Base-by-base conservation (phyloP, 2,329 filamentous ascomycete species). In the Phyllosticta capitalensis region DNA sequence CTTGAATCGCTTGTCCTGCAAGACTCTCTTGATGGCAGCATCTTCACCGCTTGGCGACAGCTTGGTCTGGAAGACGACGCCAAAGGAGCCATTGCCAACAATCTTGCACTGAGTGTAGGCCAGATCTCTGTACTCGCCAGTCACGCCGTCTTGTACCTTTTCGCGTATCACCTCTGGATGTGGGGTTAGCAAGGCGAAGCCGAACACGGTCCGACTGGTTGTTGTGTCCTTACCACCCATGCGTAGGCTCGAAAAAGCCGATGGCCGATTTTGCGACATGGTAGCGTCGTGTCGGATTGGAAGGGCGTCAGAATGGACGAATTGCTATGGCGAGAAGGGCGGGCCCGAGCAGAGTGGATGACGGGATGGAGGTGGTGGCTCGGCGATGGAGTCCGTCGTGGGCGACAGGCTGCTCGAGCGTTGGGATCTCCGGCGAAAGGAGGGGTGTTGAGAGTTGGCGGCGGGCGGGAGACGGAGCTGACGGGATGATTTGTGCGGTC, bases 1-100 rank as follows among this genome's bases (percentile, higher is more conserved):
- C 89, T 99, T 99, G 86, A 99, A 99, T 72, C 94, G 86, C 82
- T 99, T 99, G 82, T 99, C 94, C 73, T 99, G 94, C 61, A 99
- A 83, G 62, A 99, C 94, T 68, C 94, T 88, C 82, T 99, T 99
- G 81, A 99, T 99, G 73, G 94, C 94, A 58, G 94, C 94, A 78
- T 99, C 94, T 76, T 99, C 94, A 64, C 92, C 92, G 64, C 89
- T 94, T n/a, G 94, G 94, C 63, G 92, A 92, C 69, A 99, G 83
- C 80, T 97, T 97, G 61, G 94, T 99, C 79, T 99, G 94, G 76
- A 99, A 99, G 65, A 99, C 94, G 55, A 99, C 92, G 65, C 94
- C 94, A 68, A 99, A 99, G 38, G 92, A 97, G 67, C 94, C 94
- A 78, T 99, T 99, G 74, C 94, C 94, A 54, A 99, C 94, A 70